Base-by-base conservation (phyloP, 1,139 yeast species). In the Yamadazyma taylorii region DNA sequence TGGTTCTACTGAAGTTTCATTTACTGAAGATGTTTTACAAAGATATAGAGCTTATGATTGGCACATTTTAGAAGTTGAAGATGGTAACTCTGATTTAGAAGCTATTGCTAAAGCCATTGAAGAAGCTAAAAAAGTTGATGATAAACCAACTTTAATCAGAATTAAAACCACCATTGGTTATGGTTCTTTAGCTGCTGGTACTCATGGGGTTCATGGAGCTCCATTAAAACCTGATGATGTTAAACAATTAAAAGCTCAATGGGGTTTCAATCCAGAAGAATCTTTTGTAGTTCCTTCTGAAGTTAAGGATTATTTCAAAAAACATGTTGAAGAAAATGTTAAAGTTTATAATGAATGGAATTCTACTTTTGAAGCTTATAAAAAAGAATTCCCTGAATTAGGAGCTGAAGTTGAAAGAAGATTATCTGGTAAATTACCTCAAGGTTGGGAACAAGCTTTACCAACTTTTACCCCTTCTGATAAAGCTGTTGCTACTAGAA, bases 151-250 rank as follows among this genome's bases (percentile, higher is more conserved):
- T 45, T 75, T 89, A 66, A 85, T 92, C 67, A 82, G 89, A 69
- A 73, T 92, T 63, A 78, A 81, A 58, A 92, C 98, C 58, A 85
- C 85, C 64, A 92, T 92, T 60, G 99, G 98, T 64, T 90, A 62
- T 72, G 98, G 99, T 62, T 92, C 98, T 38, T 67, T 82, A 58
- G 69, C 73, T 50, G 79, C 79, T 56, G 98, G 98, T 56, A 81
- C 97, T 47, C 92, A 85, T 69, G 75, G 84, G 55, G 98, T 94
- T 43, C 99, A 94, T 72, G 99, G 99, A 66, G 75, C 96, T 50
- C 96, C 99, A 59, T 81, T 92, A 70, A 89, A 90, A 79, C 72
- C 90, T 35, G 98, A 90, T 59, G 99, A 92, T 63, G 77, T 90
- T 59, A 81, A 75, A 60, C 96, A 88, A 71, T 74, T 92, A 67